Conservation (phyloP, 345 rosid species). For the Rhodamnia rubescens region DNA sequence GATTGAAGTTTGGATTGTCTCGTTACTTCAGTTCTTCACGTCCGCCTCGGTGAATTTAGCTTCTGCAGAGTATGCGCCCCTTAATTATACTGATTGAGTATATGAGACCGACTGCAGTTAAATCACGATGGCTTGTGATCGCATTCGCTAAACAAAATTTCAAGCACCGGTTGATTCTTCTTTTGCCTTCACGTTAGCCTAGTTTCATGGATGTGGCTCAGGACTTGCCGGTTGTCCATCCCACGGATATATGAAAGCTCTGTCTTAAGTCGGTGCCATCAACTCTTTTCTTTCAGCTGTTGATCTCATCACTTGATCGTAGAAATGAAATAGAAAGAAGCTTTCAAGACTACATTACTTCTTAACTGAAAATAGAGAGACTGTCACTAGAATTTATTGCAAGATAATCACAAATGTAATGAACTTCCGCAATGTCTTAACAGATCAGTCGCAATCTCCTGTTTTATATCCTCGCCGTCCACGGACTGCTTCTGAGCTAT, state of each 20-base stretch:
- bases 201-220: background rate
- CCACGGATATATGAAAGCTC: background rate
- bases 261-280: background rate
- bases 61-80: background rate
- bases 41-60: background rate
- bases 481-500: background rate
- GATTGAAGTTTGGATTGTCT: background rate
- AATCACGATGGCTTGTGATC: background rate
- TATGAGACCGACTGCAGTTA: background rate
- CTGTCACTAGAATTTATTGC: background rate
- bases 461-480: background rate
- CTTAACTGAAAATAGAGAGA: background rate
- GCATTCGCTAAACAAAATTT: background rate
- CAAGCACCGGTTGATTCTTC: background rate
- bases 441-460: background rate
- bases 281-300: background rate
- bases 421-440: background rate
- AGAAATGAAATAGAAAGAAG: background rate
- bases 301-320: background rate
- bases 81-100: background rate
- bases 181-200: background rate
- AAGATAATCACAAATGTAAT: background rate
- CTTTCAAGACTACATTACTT: background rate
- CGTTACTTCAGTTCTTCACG: background rate
- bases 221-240: background rate